phyloP scores from a whole-genome alignment of 202 grass and related monocot species.

The Carex arenaria region DNA sequence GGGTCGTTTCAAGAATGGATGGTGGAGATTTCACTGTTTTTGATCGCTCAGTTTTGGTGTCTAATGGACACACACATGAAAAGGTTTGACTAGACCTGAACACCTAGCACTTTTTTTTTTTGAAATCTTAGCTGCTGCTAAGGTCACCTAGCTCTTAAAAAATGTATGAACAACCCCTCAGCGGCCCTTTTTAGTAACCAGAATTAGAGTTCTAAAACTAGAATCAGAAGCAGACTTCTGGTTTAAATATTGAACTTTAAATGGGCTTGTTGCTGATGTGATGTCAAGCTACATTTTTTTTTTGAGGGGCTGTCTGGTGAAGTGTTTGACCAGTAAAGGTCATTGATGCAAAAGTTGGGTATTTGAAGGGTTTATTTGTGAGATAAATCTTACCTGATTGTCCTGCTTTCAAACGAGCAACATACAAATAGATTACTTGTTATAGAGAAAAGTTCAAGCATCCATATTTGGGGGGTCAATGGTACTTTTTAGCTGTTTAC shows the following conservation, averaged over 20 bases:
- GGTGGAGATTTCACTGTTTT: constrained; percentile 87
- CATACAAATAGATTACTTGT: background rate
- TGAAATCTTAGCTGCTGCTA: no score
- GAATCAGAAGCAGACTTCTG: background rate
- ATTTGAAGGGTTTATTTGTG: background rate
- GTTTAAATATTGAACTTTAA: background rate
- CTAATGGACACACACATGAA: constrained; percentile 62
- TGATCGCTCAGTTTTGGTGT: constrained; percentile 92
- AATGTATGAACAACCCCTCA: background rate
- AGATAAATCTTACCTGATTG: background rate
- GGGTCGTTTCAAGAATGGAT: constrained; percentile 78
- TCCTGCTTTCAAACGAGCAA: background rate
- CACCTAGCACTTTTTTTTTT: background rate
- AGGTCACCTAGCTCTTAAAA: background rate
- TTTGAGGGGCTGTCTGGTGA: background rate
- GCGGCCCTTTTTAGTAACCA: background rate
- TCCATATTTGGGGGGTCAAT: background rate
- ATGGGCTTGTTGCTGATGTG: background rate
- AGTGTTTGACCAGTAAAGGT: background rate
- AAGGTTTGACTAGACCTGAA: constrained; percentile 42
- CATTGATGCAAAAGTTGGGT: background rate
- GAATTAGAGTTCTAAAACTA: background rate
- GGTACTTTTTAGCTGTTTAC: no score
- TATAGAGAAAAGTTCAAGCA: background rate
- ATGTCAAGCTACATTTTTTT: background rate